phyloP scores from a whole-genome alignment of 805 yeast genomes.

The Grigorovia yakushimaensis region DNA sequence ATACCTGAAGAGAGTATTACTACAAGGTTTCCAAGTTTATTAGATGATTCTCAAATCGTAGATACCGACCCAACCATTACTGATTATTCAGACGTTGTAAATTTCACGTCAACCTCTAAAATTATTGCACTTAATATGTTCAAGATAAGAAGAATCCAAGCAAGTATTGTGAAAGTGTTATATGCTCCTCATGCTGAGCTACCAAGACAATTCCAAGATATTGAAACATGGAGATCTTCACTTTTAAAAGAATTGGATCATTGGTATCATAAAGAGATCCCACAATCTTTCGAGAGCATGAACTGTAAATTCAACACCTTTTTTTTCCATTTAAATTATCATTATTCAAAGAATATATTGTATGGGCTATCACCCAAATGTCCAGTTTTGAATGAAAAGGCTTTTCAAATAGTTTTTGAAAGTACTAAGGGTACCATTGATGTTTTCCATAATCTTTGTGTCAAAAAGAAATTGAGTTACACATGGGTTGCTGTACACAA shows the following conservation, averaged over 20 bases:
- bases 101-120: slow-evolving; percentile 52
- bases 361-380: slow-evolving; percentile 74
- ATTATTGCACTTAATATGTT: slow-evolving; percentile 57
- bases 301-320: slow-evolving; percentile 66
- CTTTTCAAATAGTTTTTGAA: slow-evolving; percentile 46
- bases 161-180: slow-evolving; percentile 61
- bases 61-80: slow-evolving; percentile 24
- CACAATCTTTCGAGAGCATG: slow-evolving; percentile 47
- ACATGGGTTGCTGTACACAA: slow-evolving; percentile 93
- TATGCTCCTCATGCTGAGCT: slow-evolving; percentile 59
- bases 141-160: slow-evolving; percentile 62
- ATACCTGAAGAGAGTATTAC: slow-evolving; percentile 73
- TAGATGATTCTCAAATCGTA: slow-evolving; percentile 62
- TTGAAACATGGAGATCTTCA: slow-evolving; percentile 55
- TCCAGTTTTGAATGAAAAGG: slow-evolving; percentile 41
- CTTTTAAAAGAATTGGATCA: slow-evolving; percentile 42
- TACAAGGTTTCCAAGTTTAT: slow-evolving; percentile 58
- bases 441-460: slow-evolving; percentile 49
- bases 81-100: slow-evolving; percentile 34
- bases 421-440: slow-evolving; percentile 59
- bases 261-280: slow-evolving; percentile 51
- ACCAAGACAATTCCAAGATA: slow-evolving; percentile 47
- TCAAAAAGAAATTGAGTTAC: slow-evolving; percentile 57
- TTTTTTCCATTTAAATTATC: slow-evolving; percentile 65
- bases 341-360: slow-evolving; percentile 61